Evolutionary conservation across 2,329 filamentous ascomycete genomes (phyloP).

Genomic region (Diplocarpon mali): DNA sequence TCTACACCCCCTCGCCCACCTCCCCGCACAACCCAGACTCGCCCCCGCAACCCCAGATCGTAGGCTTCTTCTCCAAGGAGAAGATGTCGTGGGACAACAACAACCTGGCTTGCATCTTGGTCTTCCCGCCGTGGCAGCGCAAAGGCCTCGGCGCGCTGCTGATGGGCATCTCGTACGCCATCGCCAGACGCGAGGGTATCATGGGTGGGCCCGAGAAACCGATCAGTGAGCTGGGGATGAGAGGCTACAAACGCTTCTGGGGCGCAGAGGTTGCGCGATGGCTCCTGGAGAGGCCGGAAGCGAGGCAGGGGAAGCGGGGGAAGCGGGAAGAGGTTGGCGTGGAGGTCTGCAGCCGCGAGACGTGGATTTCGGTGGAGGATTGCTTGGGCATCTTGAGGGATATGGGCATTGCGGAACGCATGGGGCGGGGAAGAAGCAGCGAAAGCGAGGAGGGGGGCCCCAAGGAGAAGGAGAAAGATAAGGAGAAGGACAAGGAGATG

Average conservation of each 20-base stretch:
- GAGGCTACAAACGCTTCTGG: conserved; percentile 81
- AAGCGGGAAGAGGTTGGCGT: conserved; percentile 43
- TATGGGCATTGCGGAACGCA: conserved; percentile 61
- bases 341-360: conserved; percentile 60
- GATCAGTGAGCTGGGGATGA: conserved; percentile 72
- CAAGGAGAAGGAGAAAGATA: not conserved
- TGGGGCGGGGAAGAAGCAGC: conserved; percentile 39
- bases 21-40: conserved; percentile 36
- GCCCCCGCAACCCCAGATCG: conserved; percentile 42
- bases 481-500: conserved; percentile 27
- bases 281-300: conserved; percentile 32
- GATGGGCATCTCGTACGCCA: conserved; percentile 89
- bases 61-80: conserved; percentile 98
- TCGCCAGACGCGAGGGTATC: conserved; percentile 71
- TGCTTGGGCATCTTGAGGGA: conserved; percentile 66
- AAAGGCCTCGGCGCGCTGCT: conserved; percentile 79
- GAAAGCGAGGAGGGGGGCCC: conserved; percentile 31
- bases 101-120: conserved; percentile 89
- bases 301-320: conserved; percentile 16
- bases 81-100: conserved; percentile 99
- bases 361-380: conserved; percentile 79
- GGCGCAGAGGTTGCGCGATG: conserved; percentile 70
- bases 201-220: conserved; percentile 92
- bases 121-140: conserved; percentile 92
- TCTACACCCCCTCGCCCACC: conserved; percentile 43